Percentiles rank a stretch among this genome's conserved stretches.
Evolutionary conservation across 345 rosid genomes (phyloP).

Genomic region (Capsella bursapastoris): DNA sequence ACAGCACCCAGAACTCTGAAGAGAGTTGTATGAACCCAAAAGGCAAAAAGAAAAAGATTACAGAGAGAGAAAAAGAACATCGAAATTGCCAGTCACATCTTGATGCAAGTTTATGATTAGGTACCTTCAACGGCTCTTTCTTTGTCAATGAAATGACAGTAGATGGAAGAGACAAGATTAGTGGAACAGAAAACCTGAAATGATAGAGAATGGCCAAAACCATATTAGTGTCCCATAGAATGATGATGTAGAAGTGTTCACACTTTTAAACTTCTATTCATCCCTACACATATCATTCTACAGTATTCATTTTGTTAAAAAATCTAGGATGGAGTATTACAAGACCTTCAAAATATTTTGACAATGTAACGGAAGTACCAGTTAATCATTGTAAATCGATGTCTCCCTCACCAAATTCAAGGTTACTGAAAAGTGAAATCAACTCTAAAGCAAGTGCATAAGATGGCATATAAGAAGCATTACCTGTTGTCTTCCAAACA

Average conservation of each 20-base stretch:
- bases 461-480: slow-evolving; percentile 35
- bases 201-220: slow-evolving; percentile 29
- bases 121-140: slow-evolving; percentile 74
- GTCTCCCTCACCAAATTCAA: slow-evolving; percentile 3
- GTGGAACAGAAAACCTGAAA: slow-evolving; percentile 79
- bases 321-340: not conserved
- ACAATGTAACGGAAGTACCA: not conserved
- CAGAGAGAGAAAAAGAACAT: not conserved
- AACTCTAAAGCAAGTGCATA: slow-evolving; percentile 10
- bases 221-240: slow-evolving; percentile 19
- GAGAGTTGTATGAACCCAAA: slow-evolving; percentile 4
- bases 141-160: slow-evolving; percentile 82
- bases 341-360: slow-evolving; percentile 2
- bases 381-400: not conserved
- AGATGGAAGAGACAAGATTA: slow-evolving; percentile 83
- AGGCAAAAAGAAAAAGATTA: not conserved
- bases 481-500: slow-evolving; percentile 82
- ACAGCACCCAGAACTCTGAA: slow-evolving; percentile 18
- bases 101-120: slow-evolving; percentile 23
- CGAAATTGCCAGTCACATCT: slow-evolving; percentile 26
- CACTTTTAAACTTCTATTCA: slow-evolving; percentile 12
- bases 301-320: slow-evolving; percentile 4
- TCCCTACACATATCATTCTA: slow-evolving; percentile 15
- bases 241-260: not conserved
- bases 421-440: not conserved